Conservation (phyloP, 2,329 filamentous ascomycete genomes). For the Didymella arachidicola region DNA sequence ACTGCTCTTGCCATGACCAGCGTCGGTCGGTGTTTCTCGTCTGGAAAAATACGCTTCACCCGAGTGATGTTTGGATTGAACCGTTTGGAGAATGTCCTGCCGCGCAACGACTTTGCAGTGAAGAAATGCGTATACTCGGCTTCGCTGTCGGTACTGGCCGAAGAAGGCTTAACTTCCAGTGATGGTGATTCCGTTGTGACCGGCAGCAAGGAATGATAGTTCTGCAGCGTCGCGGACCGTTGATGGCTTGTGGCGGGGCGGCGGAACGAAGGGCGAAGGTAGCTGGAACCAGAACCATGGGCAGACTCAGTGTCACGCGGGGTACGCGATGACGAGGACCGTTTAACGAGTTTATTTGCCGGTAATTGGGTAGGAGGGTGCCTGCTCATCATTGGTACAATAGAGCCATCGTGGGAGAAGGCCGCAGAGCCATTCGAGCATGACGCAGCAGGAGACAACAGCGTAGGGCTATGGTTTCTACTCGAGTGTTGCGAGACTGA, state of each 20-base stretch:
- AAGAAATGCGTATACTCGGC: constrained; percentile 50
- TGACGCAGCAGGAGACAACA: constrained; percentile 70
- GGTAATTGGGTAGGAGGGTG: constrained; percentile 54
- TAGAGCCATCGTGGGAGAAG: constrained; percentile 62
- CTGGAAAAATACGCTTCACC: constrained; percentile 56
- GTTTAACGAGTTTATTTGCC: constrained; percentile 81
- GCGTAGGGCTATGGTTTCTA: constrained; percentile 68
- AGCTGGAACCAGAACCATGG: constrained; percentile 64
- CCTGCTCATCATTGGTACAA: constrained; percentile 67
- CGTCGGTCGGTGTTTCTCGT: constrained; percentile 56
- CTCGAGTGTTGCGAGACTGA: constrained; percentile 72
- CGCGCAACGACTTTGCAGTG: constrained; percentile 45
- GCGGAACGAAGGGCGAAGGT: constrained; percentile 71
- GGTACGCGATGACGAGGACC: constrained; percentile 65
- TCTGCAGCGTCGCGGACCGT: constrained; percentile 73
- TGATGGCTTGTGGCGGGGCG: constrained; percentile 82
- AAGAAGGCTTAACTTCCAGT: constrained; percentile 28
- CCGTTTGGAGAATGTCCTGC: constrained; percentile 51
- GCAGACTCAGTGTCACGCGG: constrained; percentile 53
- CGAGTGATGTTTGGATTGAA: constrained; percentile 50
- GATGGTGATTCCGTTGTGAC: constrained; percentile 38
- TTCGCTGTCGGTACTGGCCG: constrained; percentile 36
- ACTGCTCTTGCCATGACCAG: constrained; percentile 58
- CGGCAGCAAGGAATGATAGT: constrained; percentile 52
- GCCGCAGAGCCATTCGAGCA: constrained; percentile 67